These are phyloP conservation scores for Gyromitra esculenta DNA, from an alignment of 2,329 filamentous ascomycete genomes.

Conservation along the genomic window DNA sequence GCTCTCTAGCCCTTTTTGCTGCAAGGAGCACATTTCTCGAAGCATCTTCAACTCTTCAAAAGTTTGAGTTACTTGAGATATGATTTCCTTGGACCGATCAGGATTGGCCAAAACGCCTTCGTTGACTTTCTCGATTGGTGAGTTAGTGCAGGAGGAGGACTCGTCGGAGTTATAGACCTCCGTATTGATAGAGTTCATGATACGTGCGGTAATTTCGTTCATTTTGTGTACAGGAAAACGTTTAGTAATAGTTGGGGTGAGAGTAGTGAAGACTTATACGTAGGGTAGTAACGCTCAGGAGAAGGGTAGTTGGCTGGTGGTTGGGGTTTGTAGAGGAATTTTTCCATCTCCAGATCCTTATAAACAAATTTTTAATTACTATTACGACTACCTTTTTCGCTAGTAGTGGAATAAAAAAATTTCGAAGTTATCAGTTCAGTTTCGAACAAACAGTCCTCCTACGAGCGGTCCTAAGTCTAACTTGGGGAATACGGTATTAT, in stretches of 20 bases:
- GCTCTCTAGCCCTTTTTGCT: not conserved
- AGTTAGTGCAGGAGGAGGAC: constrained; percentile 2
- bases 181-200: not conserved
- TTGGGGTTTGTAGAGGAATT: not conserved
- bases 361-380: too few relatives aligned
- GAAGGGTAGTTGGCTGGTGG: not conserved
- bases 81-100: not conserved
- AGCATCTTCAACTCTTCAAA: constrained; percentile 9
- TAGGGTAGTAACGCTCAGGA: not conserved
- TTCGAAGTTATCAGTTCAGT: not conserved
- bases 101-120: not conserved
- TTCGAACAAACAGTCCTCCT: not conserved
- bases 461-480: too few relatives aligned
- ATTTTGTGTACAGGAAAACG: not conserved
- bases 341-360: too few relatives aligned
- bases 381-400: too few relatives aligned
- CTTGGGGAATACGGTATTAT: too few relatives aligned
- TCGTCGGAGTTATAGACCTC: not conserved
- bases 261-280: not conserved
- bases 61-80: not conserved
- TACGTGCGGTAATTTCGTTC: not conserved
- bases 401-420: not conserved
- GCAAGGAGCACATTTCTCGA: not conserved
- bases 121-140: not conserved
- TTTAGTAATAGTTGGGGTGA: not conserved